Conservation (phyloP, 1,284 basidiomycete species). For the Melampsora americana region DNA sequence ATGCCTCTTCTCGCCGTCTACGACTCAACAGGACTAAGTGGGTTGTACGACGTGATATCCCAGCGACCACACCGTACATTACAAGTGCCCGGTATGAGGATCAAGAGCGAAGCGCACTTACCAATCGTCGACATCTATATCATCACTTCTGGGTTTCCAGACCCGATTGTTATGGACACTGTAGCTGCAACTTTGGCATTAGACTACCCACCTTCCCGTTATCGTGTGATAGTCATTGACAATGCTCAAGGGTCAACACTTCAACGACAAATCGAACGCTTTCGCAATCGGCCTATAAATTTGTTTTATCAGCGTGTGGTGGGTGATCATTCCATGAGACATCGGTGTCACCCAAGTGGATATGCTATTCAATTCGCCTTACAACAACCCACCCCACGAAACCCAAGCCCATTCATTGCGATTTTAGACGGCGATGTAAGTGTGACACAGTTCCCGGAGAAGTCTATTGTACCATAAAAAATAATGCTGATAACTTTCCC, state of each 20-base stretch:
- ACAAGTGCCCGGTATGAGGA: slow-evolving; percentile 46
- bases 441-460: not conserved
- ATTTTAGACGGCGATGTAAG: slow-evolving; percentile 51
- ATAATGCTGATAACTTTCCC: not conserved
- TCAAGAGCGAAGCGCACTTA: slow-evolving; percentile 49
- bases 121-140: slow-evolving; percentile 51
- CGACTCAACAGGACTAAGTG: not conserved
- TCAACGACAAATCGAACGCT: slow-evolving; percentile 46
- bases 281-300: slow-evolving; percentile 49
- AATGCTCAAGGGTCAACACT: slow-evolving; percentile 46
- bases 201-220: slow-evolving; percentile 51
- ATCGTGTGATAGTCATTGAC: slow-evolving; percentile 51
- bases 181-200: slow-evolving; percentile 49
- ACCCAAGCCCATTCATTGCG: slow-evolving; percentile 49
- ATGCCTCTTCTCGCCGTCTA: not conserved
- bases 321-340: not conserved
- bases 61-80: not conserved
- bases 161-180: slow-evolving; percentile 49
- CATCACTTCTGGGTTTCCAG: slow-evolving; percentile 49
- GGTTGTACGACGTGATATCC: not conserved
- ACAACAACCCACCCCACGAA: slow-evolving; percentile 48
- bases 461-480: too few species aligned
- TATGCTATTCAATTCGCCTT: slow-evolving; percentile 50
- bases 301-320: slow-evolving; percentile 49
- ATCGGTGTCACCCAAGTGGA: slow-evolving; percentile 45